These are phyloP conservation scores for Scalesia atractyloides DNA, from an alignment of 129 eudicot genomes.

Conservation along the genomic window DNA sequence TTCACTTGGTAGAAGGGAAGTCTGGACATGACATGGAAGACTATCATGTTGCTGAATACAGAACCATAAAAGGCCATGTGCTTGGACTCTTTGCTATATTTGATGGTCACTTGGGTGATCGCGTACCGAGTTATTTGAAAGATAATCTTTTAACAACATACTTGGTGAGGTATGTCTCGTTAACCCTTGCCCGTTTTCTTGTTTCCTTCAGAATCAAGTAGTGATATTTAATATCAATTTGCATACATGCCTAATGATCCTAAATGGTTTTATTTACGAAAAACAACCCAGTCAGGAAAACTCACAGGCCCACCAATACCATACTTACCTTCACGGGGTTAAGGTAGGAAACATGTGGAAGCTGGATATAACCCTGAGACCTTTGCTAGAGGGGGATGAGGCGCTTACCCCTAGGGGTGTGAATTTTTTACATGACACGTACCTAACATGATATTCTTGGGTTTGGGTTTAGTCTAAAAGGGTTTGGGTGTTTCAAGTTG, in stretches of 20 bases:
- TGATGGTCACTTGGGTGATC: constrained; percentile 81
- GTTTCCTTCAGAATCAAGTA: constrained; percentile 6
- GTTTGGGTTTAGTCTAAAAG: too few species aligned
- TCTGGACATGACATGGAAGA: constrained; percentile 91
- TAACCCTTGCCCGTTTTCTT: constrained; percentile 7
- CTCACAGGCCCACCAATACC: too few species aligned
- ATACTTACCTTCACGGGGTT: too few species aligned
- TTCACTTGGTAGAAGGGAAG: constrained; percentile 73
- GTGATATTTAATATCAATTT: background rate
- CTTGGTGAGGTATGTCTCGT: constrained; percentile 55
- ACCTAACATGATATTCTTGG: too few species aligned
- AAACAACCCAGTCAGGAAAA: too few species aligned
- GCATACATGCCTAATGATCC: background rate
- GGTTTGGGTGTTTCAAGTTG: too few species aligned
- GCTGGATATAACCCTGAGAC: too few species aligned
- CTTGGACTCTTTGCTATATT: constrained; percentile 81
- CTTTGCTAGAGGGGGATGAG: too few species aligned
- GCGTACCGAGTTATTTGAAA: constrained; percentile 71
- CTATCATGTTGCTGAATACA: constrained; percentile 78
- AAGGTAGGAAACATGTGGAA: too few species aligned
- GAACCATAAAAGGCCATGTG: constrained; percentile 50
- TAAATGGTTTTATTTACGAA: too few species aligned
- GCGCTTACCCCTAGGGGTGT: too few species aligned
- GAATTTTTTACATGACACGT: too few species aligned
- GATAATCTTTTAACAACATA: constrained; percentile 68